Base-by-base conservation (phyloP, 441 rosid genomes). In the Eruca vesicaria region DNA sequence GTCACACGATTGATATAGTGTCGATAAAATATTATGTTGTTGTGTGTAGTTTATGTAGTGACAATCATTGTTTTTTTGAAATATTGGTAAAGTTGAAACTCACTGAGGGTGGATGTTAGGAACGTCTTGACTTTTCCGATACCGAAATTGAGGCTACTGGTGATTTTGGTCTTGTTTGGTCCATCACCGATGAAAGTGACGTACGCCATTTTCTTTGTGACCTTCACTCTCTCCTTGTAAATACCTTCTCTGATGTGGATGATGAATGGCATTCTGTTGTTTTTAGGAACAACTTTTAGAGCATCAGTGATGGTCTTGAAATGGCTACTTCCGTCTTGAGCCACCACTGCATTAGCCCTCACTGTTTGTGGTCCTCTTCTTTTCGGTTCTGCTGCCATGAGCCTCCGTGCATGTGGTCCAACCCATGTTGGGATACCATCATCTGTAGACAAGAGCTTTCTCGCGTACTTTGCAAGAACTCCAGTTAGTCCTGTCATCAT, bases 121-220 rank as follows among this genome's bases (percentile, higher is more conserved):
- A 55, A 83, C 29, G 98, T 88, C 33, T 74, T 78, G 64, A 77
- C 70, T 41, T 74, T 79, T 4, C 93, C 95, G 29, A 81, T 84
- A 0, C 77, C 75, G 20, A 31, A 86, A 72, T 78, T 91, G 45
- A 71, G 74, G 63, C 41, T 80, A 7, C 97, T 94, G 29, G 92
- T 83, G 84, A 95, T 82, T 31, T 56, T 78, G 31, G 96, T 89
- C 82, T 87, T 92, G 0, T 78, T 80, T 18, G 89, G 81, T 19
- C 96, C 99, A 14, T 95, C 99, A 2, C 99, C 99, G 35, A 89
- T 74, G 66, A 95, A 71, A 79, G 87, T 63, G 26, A 95, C 74
- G 36, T 85, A 38, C 3, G 71, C 65, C 87, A 76, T 75, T 9
- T 43, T 29, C 69, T 62, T 86, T 16, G 78, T 32, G 57, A 95